Evolutionary conservation across 139 green algal genomes (phyloP).

Genomic region (Haematococcus sp.): DNA sequence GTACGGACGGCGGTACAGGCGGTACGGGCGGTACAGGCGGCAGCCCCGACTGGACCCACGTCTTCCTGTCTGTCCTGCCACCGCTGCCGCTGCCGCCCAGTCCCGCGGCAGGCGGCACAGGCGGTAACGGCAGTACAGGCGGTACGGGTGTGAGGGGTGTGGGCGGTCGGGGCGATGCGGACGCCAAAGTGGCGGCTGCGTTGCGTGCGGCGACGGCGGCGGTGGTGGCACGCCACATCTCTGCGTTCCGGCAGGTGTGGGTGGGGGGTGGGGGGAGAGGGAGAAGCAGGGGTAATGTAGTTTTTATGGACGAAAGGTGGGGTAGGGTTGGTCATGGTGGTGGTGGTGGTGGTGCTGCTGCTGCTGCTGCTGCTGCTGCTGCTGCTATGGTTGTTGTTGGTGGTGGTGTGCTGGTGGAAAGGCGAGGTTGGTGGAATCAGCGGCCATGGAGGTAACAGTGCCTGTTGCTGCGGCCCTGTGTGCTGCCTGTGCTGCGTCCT

Average conservation of each 20-base stretch:
- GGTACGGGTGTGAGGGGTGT: too few relatives aligned
- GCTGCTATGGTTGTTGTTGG: too few relatives aligned
- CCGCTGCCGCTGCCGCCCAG: constrained; percentile 20
- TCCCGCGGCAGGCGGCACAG: not conserved
- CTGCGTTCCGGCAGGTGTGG: constrained; percentile 27
- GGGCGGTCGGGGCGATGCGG: constrained; percentile 11
- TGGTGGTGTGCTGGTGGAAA: too few relatives aligned
- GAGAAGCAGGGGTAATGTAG: too few relatives aligned
- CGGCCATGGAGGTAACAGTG: too few relatives aligned
- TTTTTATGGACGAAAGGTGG: too few relatives aligned
- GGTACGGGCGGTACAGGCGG: constrained; percentile 13
- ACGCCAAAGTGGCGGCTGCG: constrained; percentile 57
- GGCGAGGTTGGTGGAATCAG: too few relatives aligned
- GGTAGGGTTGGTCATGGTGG: too few relatives aligned
- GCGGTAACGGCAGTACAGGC: not conserved
- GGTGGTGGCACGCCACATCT: constrained; percentile 42
- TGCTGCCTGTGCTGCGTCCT: too few relatives aligned
- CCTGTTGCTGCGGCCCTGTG: too few relatives aligned
- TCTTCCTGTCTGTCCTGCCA: constrained; percentile 65
- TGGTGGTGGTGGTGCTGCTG: too few relatives aligned
- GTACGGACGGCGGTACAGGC: not conserved
- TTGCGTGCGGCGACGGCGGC: constrained; percentile 60
- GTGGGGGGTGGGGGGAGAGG: not conserved
- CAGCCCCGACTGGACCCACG: constrained; percentile 80
- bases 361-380: too few relatives aligned